phyloP scores from a whole-genome alignment of 306 rosid genomes.

The Rubus parviflorus region DNA sequence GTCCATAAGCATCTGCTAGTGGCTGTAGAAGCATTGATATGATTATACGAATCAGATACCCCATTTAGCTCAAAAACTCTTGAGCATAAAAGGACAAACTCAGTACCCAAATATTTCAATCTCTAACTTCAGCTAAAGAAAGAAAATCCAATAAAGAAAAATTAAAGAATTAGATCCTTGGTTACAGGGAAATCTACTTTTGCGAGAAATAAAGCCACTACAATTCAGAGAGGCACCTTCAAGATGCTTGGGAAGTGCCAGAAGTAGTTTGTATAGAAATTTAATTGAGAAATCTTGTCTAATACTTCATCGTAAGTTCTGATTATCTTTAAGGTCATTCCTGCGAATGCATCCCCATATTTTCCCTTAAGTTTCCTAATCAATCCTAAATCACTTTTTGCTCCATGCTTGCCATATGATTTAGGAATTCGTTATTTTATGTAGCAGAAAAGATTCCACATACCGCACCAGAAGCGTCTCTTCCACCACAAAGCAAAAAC shows the following conservation, averaged over 20 bases:
- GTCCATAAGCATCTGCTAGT: constrained; percentile 91
- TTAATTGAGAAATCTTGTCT: neutral
- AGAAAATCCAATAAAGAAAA: neutral
- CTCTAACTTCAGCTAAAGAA: neutral
- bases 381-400: too few relatives aligned
- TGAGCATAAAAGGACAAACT: neutral
- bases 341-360: neutral
- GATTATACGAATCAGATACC: constrained; percentile 13
- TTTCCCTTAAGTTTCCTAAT: neutral
- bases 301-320: neutral
- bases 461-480: constrained; percentile 93
- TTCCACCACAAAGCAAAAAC: constrained; percentile 99
- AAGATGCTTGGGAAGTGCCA: neutral
- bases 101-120: neutral
- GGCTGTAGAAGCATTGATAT: constrained; percentile 56
- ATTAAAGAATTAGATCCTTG: neutral
- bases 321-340: neutral
- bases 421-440: neutral
- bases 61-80: neutral
- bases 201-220: neutral
- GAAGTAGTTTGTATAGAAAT: neutral
- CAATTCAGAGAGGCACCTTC: neutral
- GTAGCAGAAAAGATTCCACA: constrained; percentile 31
- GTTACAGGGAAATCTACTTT: neutral
- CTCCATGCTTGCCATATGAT: neutral